Evolutionary conservation across 805 yeast species (phyloP), one percentile per base, ranked within the genome.

Genomic region (Candida tammaniensis): DNA sequence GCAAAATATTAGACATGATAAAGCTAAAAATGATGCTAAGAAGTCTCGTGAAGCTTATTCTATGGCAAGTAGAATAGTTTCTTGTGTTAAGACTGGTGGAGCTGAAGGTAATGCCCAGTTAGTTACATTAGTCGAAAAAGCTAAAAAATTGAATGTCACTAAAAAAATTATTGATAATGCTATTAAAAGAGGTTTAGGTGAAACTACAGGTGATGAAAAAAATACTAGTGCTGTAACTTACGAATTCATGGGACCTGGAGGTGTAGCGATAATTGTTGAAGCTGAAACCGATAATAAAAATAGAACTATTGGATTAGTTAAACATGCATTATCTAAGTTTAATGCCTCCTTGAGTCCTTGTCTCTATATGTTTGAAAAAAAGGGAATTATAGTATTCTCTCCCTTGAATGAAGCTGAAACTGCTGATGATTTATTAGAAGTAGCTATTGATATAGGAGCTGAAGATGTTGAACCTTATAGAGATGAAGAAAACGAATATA

Each of bases 201-300:
- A 77, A 31, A 64, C 72, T 18, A 61, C 68, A 23, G 70, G 64
- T 20, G 64, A 69, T 18, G 69, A 68, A 3, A 68, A 68, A 18
- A 58, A 59, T 17, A 60, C 73, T 39, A 83, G 76, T 37, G 38
- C 51, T 11, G 72, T 62, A 10, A 85, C 80, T 19, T 93, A 89
- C 58, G 98, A 93, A 55, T 95, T 93, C 11, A 68, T 88, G 56
- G 97, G 91, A 0, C 96, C 96, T 0, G 94, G 89, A 1, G 96
- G 96, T 2, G 86, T 86, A 2, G 85, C 96, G 0, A 68, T 88
- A 29, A 74, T 91, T 4, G 78, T 91, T 4, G 95, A 87, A 50
- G 89, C 95, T 0, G 68, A 80, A 31, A 91, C 98, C 0, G 96
- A 91, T 54, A 91, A 87, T 58, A 86, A 84, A 57, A 79, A 83